Percentiles rank a stretch among this genome's conserved stretches.
These are phyloP conservation scores for Jaminaea rosea DNA, from an alignment of 1,284 basidiomycete species.

Conservation along the genomic window DNA sequence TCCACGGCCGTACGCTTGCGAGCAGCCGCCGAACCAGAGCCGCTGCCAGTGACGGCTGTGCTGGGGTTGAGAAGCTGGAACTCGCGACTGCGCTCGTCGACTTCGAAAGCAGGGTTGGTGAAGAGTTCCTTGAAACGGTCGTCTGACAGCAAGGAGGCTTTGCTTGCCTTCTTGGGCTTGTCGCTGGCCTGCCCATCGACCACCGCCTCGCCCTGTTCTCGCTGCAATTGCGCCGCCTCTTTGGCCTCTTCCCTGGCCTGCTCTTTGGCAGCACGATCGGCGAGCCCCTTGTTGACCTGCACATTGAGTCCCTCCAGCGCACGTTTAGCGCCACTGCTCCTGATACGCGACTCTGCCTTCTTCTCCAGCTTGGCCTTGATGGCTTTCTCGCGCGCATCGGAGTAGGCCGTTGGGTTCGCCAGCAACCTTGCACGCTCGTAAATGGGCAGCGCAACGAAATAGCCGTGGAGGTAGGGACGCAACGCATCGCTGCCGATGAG, in stretches of 20 bases:
- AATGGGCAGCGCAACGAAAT: slow-evolving; percentile 88
- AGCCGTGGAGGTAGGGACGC: slow-evolving; percentile 99
- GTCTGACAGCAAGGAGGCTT: slow-evolving; percentile 61
- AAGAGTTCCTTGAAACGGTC: slow-evolving; percentile 85
- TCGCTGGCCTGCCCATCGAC: slow-evolving; percentile 48
- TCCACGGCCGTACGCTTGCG: slow-evolving; percentile 65
- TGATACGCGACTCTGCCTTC: slow-evolving; percentile 80
- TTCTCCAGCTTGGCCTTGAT: slow-evolving; percentile 84
- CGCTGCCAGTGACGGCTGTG: slow-evolving; percentile 46
- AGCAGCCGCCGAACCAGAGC: slow-evolving; percentile 17
- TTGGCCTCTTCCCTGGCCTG: slow-evolving; percentile 59
- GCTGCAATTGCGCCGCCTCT: slow-evolving; percentile 37
- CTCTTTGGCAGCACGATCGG: slow-evolving; percentile 70
- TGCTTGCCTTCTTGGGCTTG: slow-evolving; percentile 11
- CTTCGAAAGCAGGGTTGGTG: slow-evolving; percentile 84
- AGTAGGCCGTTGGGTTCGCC: slow-evolving; percentile 89
- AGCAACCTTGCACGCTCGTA: slow-evolving; percentile 93
- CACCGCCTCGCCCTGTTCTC: slow-evolving; percentile 25
- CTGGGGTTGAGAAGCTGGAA: slow-evolving; percentile 87
- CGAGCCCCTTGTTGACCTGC: slow-evolving; percentile 86
- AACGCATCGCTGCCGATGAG: slow-evolving; percentile 86
- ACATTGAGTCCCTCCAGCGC: slow-evolving; percentile 41
- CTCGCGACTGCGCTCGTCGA: slow-evolving; percentile 79
- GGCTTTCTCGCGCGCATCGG: slow-evolving; percentile 80
- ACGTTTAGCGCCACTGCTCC: slow-evolving; percentile 14